Base-by-base conservation (phyloP, 2,329 filamentous ascomycete genomes). In the Pseudopyricularia javanii region DNA sequence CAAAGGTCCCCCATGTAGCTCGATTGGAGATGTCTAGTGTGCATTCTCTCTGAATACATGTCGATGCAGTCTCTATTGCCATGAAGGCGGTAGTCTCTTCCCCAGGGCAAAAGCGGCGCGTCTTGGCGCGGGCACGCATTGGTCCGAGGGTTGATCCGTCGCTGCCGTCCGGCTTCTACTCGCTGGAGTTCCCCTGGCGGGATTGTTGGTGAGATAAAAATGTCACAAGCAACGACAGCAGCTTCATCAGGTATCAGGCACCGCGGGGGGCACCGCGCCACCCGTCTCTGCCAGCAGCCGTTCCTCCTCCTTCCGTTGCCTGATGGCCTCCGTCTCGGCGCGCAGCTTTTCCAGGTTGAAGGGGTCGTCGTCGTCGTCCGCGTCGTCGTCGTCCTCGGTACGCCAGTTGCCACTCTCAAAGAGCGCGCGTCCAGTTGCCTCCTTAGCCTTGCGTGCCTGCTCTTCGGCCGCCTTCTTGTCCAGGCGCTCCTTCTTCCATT, bases 391-490 rank as follows among this genome's bases (percentile, higher is more conserved):
- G 48, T 79, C 79, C 45, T 79, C 79, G 34, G 71, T 75, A 56
- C 82, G 75, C 91, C 91, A 98, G 67, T 94, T 91, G 62, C 93
- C 93, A 68, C 90, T 93, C 71, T 98, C 93, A 67, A 98, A 98
- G 70, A 98, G 76, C 7, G 90, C 88, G 71, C 91, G 83, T 63
- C 93, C 93, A 20, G 93, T 98, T 22, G 91, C 91, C 62, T 98
- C 93, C 78, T 95, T 97, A 64, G 90, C 88, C 70, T 86, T 83
- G 64, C 85, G 83, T 49, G 90, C 89, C 70, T 95, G 84, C 59
- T 93, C 87, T 63, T 98, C 93, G 22, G 93, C 93, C 15, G 85
- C 86, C 78, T 95, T 97, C 83, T 98, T 98, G 69, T 90, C 83
- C 60, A 97, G 66, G 47, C 93, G 86, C 52, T 95, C 86, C 71